A percentile compares a stretch with the other conserved stretches of the same genome.
Conservation (phyloP, 768 basidiomycete species). For the Psilocybe sp. region DNA sequence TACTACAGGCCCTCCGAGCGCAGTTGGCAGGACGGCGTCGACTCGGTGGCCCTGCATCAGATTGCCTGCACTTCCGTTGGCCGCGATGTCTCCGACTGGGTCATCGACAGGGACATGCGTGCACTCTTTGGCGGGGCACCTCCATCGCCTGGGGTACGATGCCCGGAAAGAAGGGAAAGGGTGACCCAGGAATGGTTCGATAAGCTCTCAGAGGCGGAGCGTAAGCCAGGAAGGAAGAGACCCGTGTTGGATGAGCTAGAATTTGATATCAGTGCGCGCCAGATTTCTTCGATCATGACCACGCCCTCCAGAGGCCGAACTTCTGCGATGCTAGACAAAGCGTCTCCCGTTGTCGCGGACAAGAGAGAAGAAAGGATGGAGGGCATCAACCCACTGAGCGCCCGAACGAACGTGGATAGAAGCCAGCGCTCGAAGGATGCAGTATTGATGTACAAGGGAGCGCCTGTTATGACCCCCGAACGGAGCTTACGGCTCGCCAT, state of each 20-base stretch:
- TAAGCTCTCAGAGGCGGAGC: too few relatives aligned
- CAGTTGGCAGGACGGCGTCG: slow-evolving; percentile 55
- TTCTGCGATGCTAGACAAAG: too few relatives aligned
- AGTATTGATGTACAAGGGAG: background rate
- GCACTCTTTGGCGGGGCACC: slow-evolving; percentile 32
- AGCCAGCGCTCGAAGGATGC: background rate
- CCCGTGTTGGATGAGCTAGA: too few relatives aligned
- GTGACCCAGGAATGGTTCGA: slow-evolving; percentile 37
- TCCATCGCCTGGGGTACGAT: slow-evolving; percentile 35
- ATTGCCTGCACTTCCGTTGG: slow-evolving; percentile 57
- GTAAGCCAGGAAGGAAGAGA: too few relatives aligned
- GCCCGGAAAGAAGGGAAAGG: slow-evolving; percentile 35
- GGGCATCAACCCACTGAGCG: too few relatives aligned
- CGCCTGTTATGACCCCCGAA: background rate
- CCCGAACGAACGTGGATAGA: background rate
- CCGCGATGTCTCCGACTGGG: slow-evolving; percentile 47
- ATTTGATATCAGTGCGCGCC: too few relatives aligned
- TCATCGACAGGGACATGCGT: slow-evolving; percentile 42
- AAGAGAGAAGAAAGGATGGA: too few relatives aligned
- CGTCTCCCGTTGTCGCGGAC: too few relatives aligned
- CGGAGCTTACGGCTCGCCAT: background rate
- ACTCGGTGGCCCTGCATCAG: slow-evolving; percentile 46
- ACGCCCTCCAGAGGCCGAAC: too few relatives aligned
- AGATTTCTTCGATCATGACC: too few relatives aligned
- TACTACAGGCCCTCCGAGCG: slow-evolving; percentile 60